Percentiles rank a stretch among this genome's conserved stretches.
These are phyloP conservation scores for Sicyos edulis DNA, from an alignment of 306 rosid species.

Conservation along the genomic window DNA sequence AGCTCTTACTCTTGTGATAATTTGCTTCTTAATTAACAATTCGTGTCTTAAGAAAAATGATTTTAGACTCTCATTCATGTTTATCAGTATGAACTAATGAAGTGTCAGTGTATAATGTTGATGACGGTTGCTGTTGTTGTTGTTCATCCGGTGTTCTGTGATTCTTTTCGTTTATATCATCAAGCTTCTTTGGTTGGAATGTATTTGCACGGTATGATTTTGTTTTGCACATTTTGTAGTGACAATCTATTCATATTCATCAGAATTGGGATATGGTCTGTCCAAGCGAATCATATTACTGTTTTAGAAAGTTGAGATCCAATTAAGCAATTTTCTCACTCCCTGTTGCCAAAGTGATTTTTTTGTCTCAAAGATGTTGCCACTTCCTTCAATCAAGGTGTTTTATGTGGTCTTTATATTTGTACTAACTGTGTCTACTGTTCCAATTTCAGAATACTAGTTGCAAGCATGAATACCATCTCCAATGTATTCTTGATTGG, in stretches of 20 bases:
- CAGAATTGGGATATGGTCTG: background rate
- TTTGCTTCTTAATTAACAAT: background rate
- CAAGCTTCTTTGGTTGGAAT: background rate
- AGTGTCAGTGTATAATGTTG: constrained; percentile 6
- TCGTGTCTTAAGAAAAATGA: background rate
- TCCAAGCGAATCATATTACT: background rate
- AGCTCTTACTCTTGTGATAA: background rate
- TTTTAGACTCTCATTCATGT: background rate
- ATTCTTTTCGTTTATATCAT: background rate
- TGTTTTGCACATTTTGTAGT: background rate
- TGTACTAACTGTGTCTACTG: background rate
- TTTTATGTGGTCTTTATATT: background rate
- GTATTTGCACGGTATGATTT: background rate
- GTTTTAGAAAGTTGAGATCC: background rate
- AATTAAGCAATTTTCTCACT: background rate
- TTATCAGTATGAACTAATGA: background rate
- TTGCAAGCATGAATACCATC: constrained; percentile 94
- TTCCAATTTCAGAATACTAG: constrained; percentile 57
- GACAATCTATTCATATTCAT: background rate
- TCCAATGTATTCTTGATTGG: constrained; percentile 97
- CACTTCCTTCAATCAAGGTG: background rate
- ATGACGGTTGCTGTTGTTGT: background rate
- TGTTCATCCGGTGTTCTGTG: background rate
- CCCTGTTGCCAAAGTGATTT: background rate
- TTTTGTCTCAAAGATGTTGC: background rate